These are phyloP conservation scores for Butyriboletus loyo DNA, from an alignment of 768 basidiomycete genomes.

Conservation along the genomic window DNA sequence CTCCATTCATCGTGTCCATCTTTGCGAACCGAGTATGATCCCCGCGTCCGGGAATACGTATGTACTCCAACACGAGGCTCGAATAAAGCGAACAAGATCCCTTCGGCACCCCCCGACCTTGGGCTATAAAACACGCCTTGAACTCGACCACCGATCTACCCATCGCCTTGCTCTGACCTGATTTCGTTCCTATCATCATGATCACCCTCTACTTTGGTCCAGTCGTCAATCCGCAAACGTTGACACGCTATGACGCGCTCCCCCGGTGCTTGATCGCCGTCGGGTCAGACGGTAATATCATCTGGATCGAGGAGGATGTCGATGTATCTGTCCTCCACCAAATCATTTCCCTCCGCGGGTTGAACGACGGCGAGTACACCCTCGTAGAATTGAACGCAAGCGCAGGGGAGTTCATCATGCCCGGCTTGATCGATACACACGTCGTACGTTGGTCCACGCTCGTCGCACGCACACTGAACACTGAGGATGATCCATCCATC, in stretches of 20 bases:
- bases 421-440: constrained; percentile 89
- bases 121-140: neutral
- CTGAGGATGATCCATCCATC: neutral
- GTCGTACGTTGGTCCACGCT: constrained; percentile 54
- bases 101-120: neutral
- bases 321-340: constrained; percentile 46
- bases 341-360: constrained; percentile 48
- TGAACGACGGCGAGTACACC: constrained; percentile 27
- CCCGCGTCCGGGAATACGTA: neutral
- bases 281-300: constrained; percentile 49
- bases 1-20: neutral
- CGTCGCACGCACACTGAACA: neutral
- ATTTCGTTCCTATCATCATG: constrained; percentile 5
- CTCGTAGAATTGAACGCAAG: constrained; percentile 35
- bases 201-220: constrained; percentile 52
- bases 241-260: constrained; percentile 42
- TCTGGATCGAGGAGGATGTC: constrained; percentile 69
- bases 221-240: constrained; percentile 49
- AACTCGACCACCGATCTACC: neutral
- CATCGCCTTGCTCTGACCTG: neutral
- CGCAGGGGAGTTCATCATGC: constrained; percentile 69
- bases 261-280: constrained; percentile 58
- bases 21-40: neutral
- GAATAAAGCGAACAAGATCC: constrained; percentile 1
- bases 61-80: neutral